These are phyloP conservation scores for Podila epicladia DNA, from an alignment of 192 early-diverging fungal species.

Conservation along the genomic window DNA sequence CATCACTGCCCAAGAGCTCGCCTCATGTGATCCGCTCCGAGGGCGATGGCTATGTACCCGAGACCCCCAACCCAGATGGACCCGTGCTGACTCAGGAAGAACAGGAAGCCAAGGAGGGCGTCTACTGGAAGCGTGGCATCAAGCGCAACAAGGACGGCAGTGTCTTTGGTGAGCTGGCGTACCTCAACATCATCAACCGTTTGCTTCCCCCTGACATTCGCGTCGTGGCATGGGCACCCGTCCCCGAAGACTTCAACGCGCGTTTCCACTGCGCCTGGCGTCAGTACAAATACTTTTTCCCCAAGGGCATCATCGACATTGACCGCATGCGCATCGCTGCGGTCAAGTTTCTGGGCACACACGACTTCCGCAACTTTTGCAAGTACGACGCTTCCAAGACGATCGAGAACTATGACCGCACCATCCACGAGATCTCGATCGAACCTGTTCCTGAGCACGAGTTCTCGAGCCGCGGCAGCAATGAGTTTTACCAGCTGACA, in stretches of 20 bases:
- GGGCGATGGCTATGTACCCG: constrained; percentile 27
- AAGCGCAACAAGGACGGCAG: constrained; percentile 44
- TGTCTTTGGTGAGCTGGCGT: constrained; percentile 75
- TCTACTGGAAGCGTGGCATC: constrained; percentile 32
- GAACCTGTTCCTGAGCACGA: constrained; percentile 30
- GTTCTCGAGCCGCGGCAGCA: constrained; percentile 16
- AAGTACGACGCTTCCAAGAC: constrained; percentile 91
- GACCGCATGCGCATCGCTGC: constrained; percentile 81
- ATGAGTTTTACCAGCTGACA: constrained; percentile 73
- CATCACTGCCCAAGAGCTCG: constrained; percentile 59
- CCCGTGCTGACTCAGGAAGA: constrained; percentile 21
- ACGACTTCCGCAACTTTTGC: constrained; percentile 97
- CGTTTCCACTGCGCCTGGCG: constrained; percentile 86
- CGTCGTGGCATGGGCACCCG: constrained; percentile 92
- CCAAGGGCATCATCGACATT: constrained; percentile 73
- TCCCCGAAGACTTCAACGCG: constrained; percentile 79
- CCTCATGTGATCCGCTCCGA: constrained; percentile 50
- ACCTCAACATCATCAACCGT: constrained; percentile 85
- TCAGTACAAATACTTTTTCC: constrained; percentile 94
- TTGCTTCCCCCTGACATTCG: constrained; percentile 90
- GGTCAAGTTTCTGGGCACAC: constrained; percentile 74
- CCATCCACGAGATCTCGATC: constrained; percentile 60
- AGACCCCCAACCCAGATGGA: constrained; percentile 1
- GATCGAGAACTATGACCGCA: constrained; percentile 81
- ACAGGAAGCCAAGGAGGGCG: constrained; percentile 28